Base-by-base conservation (phyloP, 2,329 filamentous ascomycete species). In the Epicoccum nigrum region DNA sequence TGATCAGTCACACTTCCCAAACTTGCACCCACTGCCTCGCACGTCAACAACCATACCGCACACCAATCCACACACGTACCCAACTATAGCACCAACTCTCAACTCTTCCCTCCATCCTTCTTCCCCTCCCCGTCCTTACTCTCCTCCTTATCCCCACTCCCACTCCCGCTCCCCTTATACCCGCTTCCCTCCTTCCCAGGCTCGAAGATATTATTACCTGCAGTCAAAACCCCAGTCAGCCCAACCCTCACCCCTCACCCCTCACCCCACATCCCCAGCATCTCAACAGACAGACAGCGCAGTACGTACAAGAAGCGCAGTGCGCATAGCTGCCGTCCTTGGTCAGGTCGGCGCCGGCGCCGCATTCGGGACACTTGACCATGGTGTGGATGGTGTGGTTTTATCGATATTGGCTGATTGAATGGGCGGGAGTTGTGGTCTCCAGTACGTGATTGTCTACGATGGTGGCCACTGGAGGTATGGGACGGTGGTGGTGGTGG, bases 241-340 rank as follows among this genome's bases (percentile, higher is more conserved):
- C 2, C 4, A 4, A 12, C 15, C 21, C 6, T 25, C 23, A 25
- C 6, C 23, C 23, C n/a, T n/a, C n/a, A n/a, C n/a, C n/a, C n/a
- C n/a, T n/a, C n/a, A n/a, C n/a, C n/a, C n/a, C n/a, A n/a, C n/a
- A n/a, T n/a, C n/a, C n/a, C n/a, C n/a, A n/a, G n/a, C n/a, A n/a
- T n/a, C n/a, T n/a, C n/a, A n/a, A n/a, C n/a, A n/a, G n/a, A n/a
- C n/a, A n/a, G n/a, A n/a, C n/a, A n/a, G n/a, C n/a, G n/a, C n/a
- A n/a, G 8, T 23, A 48, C 63, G 16, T 57, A 68, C 65, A 68
- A 7, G 62, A 65, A 39, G 65, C 64, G 41, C 65, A 68, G 39
- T 68, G 65, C 20, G 65, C 65, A 46, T 62, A 68, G 28, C 55
- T 55, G 11, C 65, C 64, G 33, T 68, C 65, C 47, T 66, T 67